phyloP scores from a whole-genome alignment of 768 basidiomycete species.

The Hypholoma sublateritium region DNA sequence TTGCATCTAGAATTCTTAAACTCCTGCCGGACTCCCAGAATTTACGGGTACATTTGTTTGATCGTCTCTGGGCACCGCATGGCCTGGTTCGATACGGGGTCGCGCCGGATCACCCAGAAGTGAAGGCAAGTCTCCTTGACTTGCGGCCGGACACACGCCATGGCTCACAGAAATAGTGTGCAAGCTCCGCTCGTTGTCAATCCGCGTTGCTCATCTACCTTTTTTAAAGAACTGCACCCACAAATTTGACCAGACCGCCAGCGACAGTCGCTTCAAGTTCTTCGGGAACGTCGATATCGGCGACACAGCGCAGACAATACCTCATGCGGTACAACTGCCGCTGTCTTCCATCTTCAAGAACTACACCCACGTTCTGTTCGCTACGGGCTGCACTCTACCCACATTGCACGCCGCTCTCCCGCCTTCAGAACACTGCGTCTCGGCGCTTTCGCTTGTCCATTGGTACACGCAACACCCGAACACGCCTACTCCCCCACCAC shows the following conservation, averaged over 20 bases:
- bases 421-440: slow-evolving; percentile 50
- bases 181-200: neutral
- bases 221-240: slow-evolving; percentile 84
- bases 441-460: slow-evolving; percentile 84
- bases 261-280: slow-evolving; percentile 81
- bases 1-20: slow-evolving; percentile 81
- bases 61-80: slow-evolving; percentile 91
- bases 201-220: slow-evolving; percentile 1
- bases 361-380: slow-evolving; percentile 86
- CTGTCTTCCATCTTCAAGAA: slow-evolving; percentile 59
- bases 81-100: slow-evolving; percentile 96
- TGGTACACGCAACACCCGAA: slow-evolving; percentile 97
- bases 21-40: slow-evolving; percentile 42
- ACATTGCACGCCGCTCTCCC: slow-evolving; percentile 54
- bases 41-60: slow-evolving; percentile 80
- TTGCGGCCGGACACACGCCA: neutral
- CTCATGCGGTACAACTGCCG: slow-evolving; percentile 56
- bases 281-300: slow-evolving; percentile 87
- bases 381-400: slow-evolving; percentile 80
- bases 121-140: slow-evolving; percentile 61
- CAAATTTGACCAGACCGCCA: slow-evolving; percentile 84
- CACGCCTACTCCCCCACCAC: slow-evolving; percentile 54
- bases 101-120: slow-evolving; percentile 97
- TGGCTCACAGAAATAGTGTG: slow-evolving; percentile 1
- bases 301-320: slow-evolving; percentile 31